Evolutionary conservation across 2,329 filamentous ascomycete genomes (phyloP).

Genomic region (Clarireedia homoeocarpa): DNA sequence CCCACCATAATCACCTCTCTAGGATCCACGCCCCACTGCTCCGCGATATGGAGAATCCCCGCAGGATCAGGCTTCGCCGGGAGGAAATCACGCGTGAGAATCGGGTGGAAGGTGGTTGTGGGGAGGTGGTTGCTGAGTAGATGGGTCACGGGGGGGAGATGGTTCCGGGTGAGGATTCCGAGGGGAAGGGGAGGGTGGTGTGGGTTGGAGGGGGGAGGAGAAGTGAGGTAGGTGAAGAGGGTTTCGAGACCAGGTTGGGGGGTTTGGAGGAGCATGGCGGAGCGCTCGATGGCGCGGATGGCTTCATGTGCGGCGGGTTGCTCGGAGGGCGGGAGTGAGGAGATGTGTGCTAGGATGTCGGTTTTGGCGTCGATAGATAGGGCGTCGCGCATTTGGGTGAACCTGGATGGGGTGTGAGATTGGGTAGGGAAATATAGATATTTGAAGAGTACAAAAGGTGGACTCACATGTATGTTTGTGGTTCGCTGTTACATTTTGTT

Average conservation of each 20-base stretch:
- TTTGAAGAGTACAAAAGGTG: not conserved
- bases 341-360: constrained; percentile 88
- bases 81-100: constrained; percentile 74
- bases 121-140: constrained; percentile 69
- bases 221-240: constrained; percentile 78
- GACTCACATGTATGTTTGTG: constrained; percentile 9
- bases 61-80: constrained; percentile 85
- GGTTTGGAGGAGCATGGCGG: constrained; percentile 70
- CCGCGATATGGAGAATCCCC: constrained; percentile 79
- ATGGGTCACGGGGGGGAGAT: constrained; percentile 69
- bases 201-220: constrained; percentile 20
- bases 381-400: constrained; percentile 70
- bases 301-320: constrained; percentile 61
- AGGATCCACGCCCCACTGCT: constrained; percentile 51
- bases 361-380: constrained; percentile 62
- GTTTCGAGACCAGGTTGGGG: constrained; percentile 71
- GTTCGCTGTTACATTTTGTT: not conserved
- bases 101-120: constrained; percentile 60
- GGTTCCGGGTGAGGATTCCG: constrained; percentile 91
- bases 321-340: constrained; percentile 55
- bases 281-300: constrained; percentile 72
- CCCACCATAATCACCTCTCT: constrained; percentile 37
- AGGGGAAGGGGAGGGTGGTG: constrained; percentile 50
- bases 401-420: constrained; percentile 61
- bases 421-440: constrained; percentile 5